Conservation (phyloP, 352 stramenopile species). For the Globisporangium cystogenes region DNA sequence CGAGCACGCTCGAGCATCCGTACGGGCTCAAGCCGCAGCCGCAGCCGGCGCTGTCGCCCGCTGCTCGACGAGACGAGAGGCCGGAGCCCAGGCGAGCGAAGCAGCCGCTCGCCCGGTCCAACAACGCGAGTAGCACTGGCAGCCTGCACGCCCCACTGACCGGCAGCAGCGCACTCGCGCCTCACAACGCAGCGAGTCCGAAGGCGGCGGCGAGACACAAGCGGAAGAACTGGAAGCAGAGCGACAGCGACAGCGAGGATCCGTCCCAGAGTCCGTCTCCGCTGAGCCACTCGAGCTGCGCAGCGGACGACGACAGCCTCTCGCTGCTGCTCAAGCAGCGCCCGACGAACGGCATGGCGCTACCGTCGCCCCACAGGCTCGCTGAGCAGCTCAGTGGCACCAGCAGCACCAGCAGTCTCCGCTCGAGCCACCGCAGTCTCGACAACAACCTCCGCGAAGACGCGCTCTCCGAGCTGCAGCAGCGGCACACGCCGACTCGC, state of each 20-base stretch:
- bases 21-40: constrained; percentile 3
- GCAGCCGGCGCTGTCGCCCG: too few relatives aligned
- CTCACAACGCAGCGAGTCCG: neutral
- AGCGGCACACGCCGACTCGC: neutral
- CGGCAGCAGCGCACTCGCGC: too few relatives aligned
- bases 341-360: neutral
- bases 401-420: constrained; percentile 1
- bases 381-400: neutral
- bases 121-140: constrained; percentile 12
- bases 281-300: neutral
- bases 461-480: constrained; percentile 11
- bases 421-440: neutral
- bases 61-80: constrained; percentile 7
- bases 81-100: constrained; percentile 6
- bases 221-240: constrained; percentile 2
- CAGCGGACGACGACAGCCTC: constrained; percentile 23
- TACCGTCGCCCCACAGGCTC: neutral
- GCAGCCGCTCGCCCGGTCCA: constrained; percentile 7
- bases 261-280: constrained; percentile 2
- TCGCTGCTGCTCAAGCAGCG: constrained; percentile 19
- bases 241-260: constrained; percentile 6
- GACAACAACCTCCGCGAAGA: constrained; percentile 16
- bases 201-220: neutral
- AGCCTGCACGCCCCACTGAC: constrained; percentile 5
- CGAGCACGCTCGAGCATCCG: neutral